Conservation (phyloP, 371 early-diverging fungal genomes). For the Blyttiomyces sp. region DNA sequence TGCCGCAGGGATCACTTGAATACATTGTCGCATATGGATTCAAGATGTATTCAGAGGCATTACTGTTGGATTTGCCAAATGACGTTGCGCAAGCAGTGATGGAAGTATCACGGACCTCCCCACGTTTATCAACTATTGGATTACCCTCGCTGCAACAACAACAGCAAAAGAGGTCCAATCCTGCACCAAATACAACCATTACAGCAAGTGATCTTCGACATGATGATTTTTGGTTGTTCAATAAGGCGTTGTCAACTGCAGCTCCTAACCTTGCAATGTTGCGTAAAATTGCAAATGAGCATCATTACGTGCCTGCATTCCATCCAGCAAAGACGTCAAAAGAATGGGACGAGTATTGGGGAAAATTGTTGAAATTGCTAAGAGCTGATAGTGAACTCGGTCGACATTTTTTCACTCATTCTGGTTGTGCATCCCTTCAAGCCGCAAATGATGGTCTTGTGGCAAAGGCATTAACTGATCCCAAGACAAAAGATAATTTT, state of each 20-base stretch:
- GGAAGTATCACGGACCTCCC: too few relatives aligned
- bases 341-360: slow-evolving; percentile 12
- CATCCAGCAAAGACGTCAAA: neutral
- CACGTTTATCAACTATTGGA: too few relatives aligned
- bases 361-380: neutral
- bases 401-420: slow-evolving; percentile 1
- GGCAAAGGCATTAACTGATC: slow-evolving; percentile 9
- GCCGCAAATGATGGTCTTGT: slow-evolving; percentile 8
- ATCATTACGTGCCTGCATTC: slow-evolving; percentile 18
- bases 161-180: too few relatives aligned
- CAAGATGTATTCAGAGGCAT: slow-evolving; percentile 21
- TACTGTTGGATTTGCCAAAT: neutral
- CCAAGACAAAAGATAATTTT: slow-evolving; percentile 2
- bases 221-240: slow-evolving; percentile 10
- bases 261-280: slow-evolving; percentile 9
- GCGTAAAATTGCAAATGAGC: slow-evolving; percentile 1
- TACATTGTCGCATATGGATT: slow-evolving; percentile 27
- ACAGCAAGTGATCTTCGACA: neutral
- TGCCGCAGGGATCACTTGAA: slow-evolving; percentile 21
- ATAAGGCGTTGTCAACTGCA: neutral
- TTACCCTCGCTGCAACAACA: too few relatives aligned
- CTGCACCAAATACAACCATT: neutral
- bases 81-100: neutral
- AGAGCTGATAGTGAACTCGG: slow-evolving; percentile 12
- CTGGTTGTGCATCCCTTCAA: neutral